Evolutionary conservation across 768 basidiomycete species (phyloP), one percentile per base, ranked within the genome.

Genomic region (Tricholoma bakamatsutake): DNA sequence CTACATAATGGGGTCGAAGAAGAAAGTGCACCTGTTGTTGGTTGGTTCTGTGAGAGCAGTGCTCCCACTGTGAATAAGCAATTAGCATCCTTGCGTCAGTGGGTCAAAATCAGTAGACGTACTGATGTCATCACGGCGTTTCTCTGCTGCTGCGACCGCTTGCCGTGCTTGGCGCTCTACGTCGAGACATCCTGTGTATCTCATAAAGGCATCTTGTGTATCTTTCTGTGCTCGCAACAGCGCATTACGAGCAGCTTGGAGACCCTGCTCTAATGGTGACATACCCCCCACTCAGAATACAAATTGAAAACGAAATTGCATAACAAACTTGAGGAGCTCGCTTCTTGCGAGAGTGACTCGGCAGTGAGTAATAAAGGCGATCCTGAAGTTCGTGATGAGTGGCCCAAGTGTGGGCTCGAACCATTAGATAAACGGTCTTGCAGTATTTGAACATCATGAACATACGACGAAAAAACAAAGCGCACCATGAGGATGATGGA

Each of bases 171-270:
- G 83, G 42, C 76, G 73, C 64, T 90, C 87, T 10, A 80, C 71
- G 62, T 89, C 86, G 15, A 88, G 73, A 68, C 82, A 87, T 10
- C 80, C 76, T 10, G 81, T 88, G 62, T 89, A 89, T 50, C 81
- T 73, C 65, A 83, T 75, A 62, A 88, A 86, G 3, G 85, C 80
- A 42, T 88, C 87, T 62, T 88, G 84, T 0, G 85, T 84, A 50
- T 87, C 85, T 63, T 84, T 82, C 63, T 85, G 85, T 18, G 85
- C 83, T 43, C 85, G 78, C 43, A 77, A 62, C n/a, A 87, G 72
- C 4, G 82, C 75, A 47, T 75, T 74, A 31, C 85, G 83, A 17
- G 84, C 79, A 50, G 77, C 80, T 67, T 83, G 81, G 45, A 89
- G 73, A 58, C 79, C 79, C 76, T 84, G 79, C 61, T 81, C 82